phyloP scores from a whole-genome alignment of 345 rosid species.

The Balakata baccata region DNA sequence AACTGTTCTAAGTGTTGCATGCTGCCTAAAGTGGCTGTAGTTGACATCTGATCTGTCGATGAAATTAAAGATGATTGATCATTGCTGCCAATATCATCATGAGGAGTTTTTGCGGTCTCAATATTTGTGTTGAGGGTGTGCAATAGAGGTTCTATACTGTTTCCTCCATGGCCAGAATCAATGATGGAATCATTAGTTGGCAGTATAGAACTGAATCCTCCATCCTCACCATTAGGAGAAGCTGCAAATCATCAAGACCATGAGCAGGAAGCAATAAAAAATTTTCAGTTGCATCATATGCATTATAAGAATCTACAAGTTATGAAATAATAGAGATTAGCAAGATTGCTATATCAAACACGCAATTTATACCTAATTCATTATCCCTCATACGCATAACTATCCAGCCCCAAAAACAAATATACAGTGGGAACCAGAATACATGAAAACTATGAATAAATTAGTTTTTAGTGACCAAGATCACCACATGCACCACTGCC shows the following conservation, averaged over 20 bases:
- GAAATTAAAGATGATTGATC: conserved; percentile 24
- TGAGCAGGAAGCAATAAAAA: conserved; percentile 3
- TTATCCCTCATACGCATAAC: neutral
- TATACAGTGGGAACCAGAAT: no score
- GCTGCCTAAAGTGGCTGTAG: conserved; percentile 23
- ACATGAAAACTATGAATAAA: neutral
- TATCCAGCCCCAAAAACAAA: neutral
- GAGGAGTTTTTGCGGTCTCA: conserved; percentile 24
- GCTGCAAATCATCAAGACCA: conserved; percentile 31
- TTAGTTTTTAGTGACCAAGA: neutral
- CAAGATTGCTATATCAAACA: neutral
- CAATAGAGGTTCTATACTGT: conserved; percentile 17
- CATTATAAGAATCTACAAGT: neutral
- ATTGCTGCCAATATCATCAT: conserved; percentile 20
- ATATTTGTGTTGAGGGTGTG: neutral
- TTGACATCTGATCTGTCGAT: conserved; percentile 34
- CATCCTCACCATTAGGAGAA: conserved; percentile 26
- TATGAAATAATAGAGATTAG: neutral
- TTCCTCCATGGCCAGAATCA: conserved; percentile 26
- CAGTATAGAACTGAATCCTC: conserved; percentile 22
- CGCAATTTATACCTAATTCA: neutral
- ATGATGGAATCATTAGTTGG: conserved; percentile 16
- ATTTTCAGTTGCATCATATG: neutral
- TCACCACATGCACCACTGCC: neutral
- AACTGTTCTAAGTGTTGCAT: conserved; percentile 21